Evolutionary conservation across 345 rosid genomes (phyloP), one percentile per base, ranked within the genome.

Genomic region (Hypericum perforatum): DNA sequence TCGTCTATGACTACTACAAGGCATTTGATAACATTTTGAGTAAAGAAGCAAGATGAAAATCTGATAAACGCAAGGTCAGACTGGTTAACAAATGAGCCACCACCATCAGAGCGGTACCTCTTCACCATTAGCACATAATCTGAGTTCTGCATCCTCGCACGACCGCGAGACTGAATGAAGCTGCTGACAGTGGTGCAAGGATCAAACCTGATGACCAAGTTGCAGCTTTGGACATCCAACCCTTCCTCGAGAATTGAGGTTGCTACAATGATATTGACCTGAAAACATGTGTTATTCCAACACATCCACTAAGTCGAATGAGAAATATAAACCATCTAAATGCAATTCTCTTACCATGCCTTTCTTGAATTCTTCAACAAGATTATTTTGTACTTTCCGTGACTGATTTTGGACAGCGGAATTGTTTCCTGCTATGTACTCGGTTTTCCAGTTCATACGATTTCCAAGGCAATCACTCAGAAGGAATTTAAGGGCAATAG

Each of bases 211-310:
- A 92, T 63, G 49, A 92, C 94, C 59, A 83, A 57, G 67, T 92
- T 88, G 78, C 98, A 92, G 60, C 80, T 75, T 62, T 81, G 98
- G 47, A 92, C 85, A 70, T 92, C 98, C 55, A 92, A 69, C 49
- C 98, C 98, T 61, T 88, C 98, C 70, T 92, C 98, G 43, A 92
- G 84, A 60, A 92, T 85, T 41, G 98, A 88, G n/a, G 98, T 88
- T 13, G 98, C 81, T 57, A 85, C 79, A 57, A 92, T 78, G 58
- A 92, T 60, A 63, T 92, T 88, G 32, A 92, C 95, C 96, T 92
- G 64, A 36, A 62, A 54, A 42, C 3, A 61, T 37, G 32, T 22
- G 56, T 65, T 53, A 49, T 15, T 63, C 41, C 57, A 41, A 57
- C 16, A 10, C 45, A 12, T 40, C 36, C 51, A 53, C 9, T 8